phyloP scores from a whole-genome alignment of 1,284 basidiomycete species.

The Cronartium quercuum region DNA sequence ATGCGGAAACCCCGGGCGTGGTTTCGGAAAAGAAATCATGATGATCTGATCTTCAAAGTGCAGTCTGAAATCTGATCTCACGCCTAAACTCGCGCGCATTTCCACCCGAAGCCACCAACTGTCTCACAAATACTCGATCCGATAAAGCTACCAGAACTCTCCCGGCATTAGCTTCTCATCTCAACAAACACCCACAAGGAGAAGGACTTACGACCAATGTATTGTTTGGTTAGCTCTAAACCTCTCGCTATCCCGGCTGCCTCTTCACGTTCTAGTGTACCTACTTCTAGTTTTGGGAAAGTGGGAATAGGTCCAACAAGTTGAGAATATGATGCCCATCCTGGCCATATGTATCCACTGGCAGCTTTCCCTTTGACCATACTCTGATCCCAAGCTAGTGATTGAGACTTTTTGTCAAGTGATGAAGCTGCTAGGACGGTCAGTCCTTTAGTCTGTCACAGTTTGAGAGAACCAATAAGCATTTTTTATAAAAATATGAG shows the following conservation, averaged over 20 bases:
- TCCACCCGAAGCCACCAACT: slow-evolving; percentile 22
- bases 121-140: slow-evolving; percentile 25
- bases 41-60: slow-evolving; percentile 7
- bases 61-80: slow-evolving; percentile 29
- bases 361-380: background rate
- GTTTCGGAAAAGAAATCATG: background rate
- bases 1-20: no score
- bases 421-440: slow-evolving; percentile 9
- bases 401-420: background rate
- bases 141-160: background rate
- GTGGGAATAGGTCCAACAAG: slow-evolving; percentile 4
- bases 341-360: slow-evolving; percentile 14
- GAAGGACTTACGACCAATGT: slow-evolving; percentile 23
- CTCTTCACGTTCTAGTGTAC: slow-evolving; percentile 18
- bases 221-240: slow-evolving; percentile 15
- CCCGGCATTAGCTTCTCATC: background rate
- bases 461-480: background rate
- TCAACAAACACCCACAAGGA: background rate
- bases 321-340: slow-evolving; percentile 15
- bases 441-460: slow-evolving; percentile 11
- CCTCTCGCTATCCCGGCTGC: slow-evolving; percentile 8
- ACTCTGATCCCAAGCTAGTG: slow-evolving; percentile 21
- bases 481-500: background rate
- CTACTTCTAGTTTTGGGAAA: slow-evolving; percentile 1
- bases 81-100: slow-evolving; percentile 33